Base-by-base conservation (phyloP, 1,139 yeast species). In the Zhuliangozyma blackwelliae region DNA sequence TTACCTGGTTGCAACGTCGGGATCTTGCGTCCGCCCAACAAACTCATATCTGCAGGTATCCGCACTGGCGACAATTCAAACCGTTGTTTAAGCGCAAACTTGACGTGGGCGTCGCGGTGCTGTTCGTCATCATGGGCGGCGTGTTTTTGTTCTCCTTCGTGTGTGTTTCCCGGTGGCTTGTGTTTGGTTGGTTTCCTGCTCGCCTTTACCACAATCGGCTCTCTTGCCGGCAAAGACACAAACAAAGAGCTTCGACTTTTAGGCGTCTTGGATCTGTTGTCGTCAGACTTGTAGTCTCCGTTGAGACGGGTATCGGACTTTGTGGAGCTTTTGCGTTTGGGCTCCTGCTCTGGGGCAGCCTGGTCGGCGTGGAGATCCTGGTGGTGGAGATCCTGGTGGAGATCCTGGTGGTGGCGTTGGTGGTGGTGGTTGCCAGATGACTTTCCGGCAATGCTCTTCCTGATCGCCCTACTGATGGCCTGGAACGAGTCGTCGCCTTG, bases 161-260 rank as follows among this genome's bases (percentile, higher is more conserved):
- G n/a, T n/a, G 16, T 16, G 16, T 16, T 16, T 16, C 16, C 16
- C 16, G 16, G 16, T 16, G 16, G 16, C 4, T 16, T 16, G 16
- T 16, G 16, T 16, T 16, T 16, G 16, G 16, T 33, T 26, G 41
- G 31, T 34, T 35, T 37, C 25, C 40, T 27, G 3, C 57, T 43
- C 4, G 63, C 53, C 26, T 50, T 52, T 6, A 58, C 55, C 5
- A 60, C 52, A 26, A 68, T 55, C 1, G 74, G 73, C 33, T 65
- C 72, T 29, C 69, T 50, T 5, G 67, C 53, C 1, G 74, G 74
- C n/a, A 68, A 44, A 0, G 72, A 55, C 1, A 63, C 68, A 46
- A 63, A 68, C 2, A 59, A 54, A 1, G 72, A 63, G 22, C 63
- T 57, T 31, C 68, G 47, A 23, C 66, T 47, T 33, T 55, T 59